These are phyloP conservation scores for Penicillium sp. DNA, from an alignment of 2,329 filamentous ascomycete genomes.

Conservation along the genomic window DNA sequence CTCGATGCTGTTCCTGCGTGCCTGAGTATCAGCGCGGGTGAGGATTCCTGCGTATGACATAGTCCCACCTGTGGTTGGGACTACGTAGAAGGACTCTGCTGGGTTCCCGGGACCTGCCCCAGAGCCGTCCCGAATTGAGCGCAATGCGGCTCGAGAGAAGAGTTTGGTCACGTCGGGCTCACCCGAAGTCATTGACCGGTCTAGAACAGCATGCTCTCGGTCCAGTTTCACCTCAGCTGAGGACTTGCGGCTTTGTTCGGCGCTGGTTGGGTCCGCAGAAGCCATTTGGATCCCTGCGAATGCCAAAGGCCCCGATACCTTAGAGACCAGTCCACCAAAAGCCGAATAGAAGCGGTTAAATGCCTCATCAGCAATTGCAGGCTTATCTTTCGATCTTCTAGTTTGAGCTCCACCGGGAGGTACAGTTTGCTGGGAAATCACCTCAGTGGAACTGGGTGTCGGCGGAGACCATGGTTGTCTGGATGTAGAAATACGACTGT, in stretches of 20 bases:
- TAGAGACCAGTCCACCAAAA: conserved; percentile 84
- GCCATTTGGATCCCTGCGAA: conserved; percentile 87
- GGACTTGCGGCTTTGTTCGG: conserved; percentile 31
- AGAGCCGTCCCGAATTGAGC: conserved; percentile 68
- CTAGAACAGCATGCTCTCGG: conserved; percentile 41
- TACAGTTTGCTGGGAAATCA: conserved; percentile 34
- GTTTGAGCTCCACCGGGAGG: conserved; percentile 32
- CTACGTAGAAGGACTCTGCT: conserved; percentile 82
- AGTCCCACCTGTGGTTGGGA: conserved; percentile 86
- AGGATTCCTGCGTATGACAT: conserved; percentile 91
- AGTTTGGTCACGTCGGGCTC: conserved; percentile 78
- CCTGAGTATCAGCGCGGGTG: conserved; percentile 49
- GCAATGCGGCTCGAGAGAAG: conserved; percentile 80
- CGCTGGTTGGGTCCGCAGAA: conserved; percentile 38
- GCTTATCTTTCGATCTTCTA: conserved; percentile 15
- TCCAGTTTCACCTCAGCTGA: conserved; percentile 38
- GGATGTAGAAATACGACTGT: conserved; percentile 21
- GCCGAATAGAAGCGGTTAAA: conserved; percentile 91
- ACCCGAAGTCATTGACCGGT: conserved; percentile 38
- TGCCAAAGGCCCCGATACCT: conserved; percentile 82
- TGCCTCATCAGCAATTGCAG: conserved; percentile 61
- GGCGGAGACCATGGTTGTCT: conserved; percentile 38
- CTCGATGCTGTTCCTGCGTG: conserved; percentile 50
- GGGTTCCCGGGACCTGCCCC: conserved; percentile 59
- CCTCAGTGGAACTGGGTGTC: conserved; percentile 33